Evolutionary conservation across 345 rosid genomes (phyloP), one percentile per base, ranked within the genome.

Genomic region (Trapa incisa): DNA sequence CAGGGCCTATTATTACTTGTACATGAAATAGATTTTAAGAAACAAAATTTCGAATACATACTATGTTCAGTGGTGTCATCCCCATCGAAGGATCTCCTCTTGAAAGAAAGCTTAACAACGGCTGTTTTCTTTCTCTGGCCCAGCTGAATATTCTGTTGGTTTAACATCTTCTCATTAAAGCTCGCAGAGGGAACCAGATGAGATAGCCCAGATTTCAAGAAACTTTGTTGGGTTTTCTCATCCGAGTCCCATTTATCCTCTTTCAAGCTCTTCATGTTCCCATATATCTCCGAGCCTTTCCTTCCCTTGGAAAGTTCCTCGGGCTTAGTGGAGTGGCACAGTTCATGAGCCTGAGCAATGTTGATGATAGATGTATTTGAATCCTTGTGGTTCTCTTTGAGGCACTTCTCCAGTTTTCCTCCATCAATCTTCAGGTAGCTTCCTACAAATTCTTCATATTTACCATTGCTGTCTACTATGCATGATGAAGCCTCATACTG

Each of bases 31-130:
- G 60, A 5, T 54, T 6, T 58, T 35, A 58, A 35, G 67, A 64
- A 6, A 39, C 48, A 8, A 35, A 41, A 64, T 16, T 38, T 64
- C 50, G 32, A 32, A 10, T 1, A 67, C 89, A 79, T 73, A 89
- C 96, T 58, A 3, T 73, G 82, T 57, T 80, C 83, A 1, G 58
- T 67, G 39, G 71, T 74, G 73, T 83, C 89, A 64, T 86, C 96
- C 47, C 86, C 90, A 17, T 86, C 88, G 13, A 80, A 82, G 14
- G 92, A 89, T 79, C 75, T 80, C 75, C 87, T 80, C 75, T 85
- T 86, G 70, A 85, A 81, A 13, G 92, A 89, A 76, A 86, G 83
- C 66, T 81, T 74, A 63, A 75, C 78, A 57, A 86, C 82, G 39
- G 80, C 72, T 13, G 87, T 76, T 68, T 82, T 86, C 76, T 70